Evolutionary conservation across 2,329 filamentous ascomycete species (phyloP).

Genomic region (Tympanopsis confertula): DNA sequence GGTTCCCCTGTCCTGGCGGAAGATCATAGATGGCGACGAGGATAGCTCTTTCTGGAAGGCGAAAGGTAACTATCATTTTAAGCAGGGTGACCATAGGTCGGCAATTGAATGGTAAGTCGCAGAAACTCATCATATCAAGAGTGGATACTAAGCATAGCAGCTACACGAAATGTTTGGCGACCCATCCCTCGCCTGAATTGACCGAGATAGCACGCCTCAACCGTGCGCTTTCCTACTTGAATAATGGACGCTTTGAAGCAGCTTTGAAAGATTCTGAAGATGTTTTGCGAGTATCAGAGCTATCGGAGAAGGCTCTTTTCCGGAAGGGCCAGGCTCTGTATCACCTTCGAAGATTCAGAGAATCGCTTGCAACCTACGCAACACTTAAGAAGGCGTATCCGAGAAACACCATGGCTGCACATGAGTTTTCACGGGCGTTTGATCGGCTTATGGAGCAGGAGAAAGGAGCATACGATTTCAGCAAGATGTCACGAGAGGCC

Average conservation of each 20-base stretch:
- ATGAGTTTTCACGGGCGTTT: constrained; percentile 15
- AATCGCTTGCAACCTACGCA: constrained; percentile 20
- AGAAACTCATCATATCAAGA: constrained; percentile 2
- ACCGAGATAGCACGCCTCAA: constrained; percentile 18
- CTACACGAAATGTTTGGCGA: constrained; percentile 21
- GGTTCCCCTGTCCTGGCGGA: constrained; percentile 25
- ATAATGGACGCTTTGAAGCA: constrained; percentile 12
- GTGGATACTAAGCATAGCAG: constrained; percentile 10
- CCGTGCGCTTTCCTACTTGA: constrained; percentile 20
- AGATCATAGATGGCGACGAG: constrained; percentile 1
- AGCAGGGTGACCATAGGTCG: constrained; percentile 4
- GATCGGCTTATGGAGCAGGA: constrained; percentile 23
- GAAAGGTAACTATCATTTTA: constrained; percentile 20
- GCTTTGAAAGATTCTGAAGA: constrained; percentile 16
- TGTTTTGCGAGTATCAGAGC: constrained; percentile 4
- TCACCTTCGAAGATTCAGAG: constrained; percentile 20
- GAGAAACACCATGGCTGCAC: constrained; percentile 15
- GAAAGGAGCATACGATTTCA: constrained; percentile 25
- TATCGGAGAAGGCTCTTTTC: constrained; percentile 29
- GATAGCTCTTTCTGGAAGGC: constrained; percentile 9
- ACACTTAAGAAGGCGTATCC: constrained; percentile 18
- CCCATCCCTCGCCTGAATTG: constrained; percentile 20
- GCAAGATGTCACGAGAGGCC: constrained; percentile 21
- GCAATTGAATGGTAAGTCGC: constrained; percentile 7
- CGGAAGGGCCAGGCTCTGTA: constrained; percentile 32